These are phyloP conservation scores for Picea glauca DNA, from an alignment of 75 land plant species.

Conservation along the genomic window DNA sequence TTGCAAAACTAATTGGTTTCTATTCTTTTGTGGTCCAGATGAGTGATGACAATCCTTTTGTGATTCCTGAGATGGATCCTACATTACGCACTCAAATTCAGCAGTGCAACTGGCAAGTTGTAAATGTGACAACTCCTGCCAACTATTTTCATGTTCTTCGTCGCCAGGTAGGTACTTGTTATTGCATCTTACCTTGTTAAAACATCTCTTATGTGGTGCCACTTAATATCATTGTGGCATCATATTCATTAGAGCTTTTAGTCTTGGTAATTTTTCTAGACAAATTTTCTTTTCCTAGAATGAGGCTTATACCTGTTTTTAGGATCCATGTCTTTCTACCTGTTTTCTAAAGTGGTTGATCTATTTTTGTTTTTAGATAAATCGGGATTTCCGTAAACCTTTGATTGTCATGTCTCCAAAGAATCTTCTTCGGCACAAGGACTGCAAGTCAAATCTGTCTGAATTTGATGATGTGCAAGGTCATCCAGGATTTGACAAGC, in stretches of 20 bases:
- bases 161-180: constrained; percentile 59
- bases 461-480: constrained; percentile 94
- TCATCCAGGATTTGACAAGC: constrained; percentile 95
- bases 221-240: too few species aligned
- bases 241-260: neutral
- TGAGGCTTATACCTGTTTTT: neutral
- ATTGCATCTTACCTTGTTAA: neutral
- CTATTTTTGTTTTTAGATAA: constrained; percentile 37
- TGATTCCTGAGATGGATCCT: constrained; percentile 66
- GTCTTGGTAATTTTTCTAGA: neutral
- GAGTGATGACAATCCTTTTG: constrained; percentile 74
- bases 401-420: constrained; percentile 93
- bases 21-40: constrained; percentile 31
- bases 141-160: constrained; percentile 95
- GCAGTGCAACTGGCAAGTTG: constrained; percentile 96
- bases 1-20: too few species aligned
- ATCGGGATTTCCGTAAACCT: constrained; percentile 94
- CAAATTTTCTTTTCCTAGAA: neutral
- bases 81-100: constrained; percentile 57
- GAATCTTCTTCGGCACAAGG: constrained; percentile 84
- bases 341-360: neutral
- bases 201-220: neutral
- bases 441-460: constrained; percentile 77
- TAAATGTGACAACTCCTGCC: constrained; percentile 95
- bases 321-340: neutral